phyloP scores from a whole-genome alignment of 192 early-diverging fungal species.

The Coemansia sp. region DNA sequence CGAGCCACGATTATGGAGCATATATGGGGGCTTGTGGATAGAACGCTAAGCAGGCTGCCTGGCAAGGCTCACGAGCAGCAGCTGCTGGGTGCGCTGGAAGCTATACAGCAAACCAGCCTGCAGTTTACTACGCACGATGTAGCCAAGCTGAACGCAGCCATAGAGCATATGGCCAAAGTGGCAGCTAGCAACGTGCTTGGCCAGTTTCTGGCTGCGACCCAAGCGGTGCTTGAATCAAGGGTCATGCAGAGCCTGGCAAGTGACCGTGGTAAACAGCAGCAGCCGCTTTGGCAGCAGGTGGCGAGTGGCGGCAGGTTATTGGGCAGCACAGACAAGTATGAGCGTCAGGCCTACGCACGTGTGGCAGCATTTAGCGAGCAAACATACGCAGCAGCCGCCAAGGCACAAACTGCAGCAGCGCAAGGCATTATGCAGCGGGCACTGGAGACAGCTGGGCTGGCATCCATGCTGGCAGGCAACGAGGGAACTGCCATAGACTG shows the following conservation, averaged over 20 bases:
- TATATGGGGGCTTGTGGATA: constrained; percentile 31
- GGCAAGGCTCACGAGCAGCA: too few species aligned
- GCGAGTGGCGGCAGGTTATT: too few species aligned
- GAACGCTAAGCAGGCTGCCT: too few species aligned
- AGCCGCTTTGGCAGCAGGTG: too few species aligned
- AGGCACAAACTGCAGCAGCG: too few species aligned
- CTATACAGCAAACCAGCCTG: too few species aligned
- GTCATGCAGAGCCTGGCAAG: too few species aligned
- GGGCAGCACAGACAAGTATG: background rate
- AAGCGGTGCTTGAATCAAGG: constrained; percentile 42
- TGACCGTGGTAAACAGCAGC: too few species aligned
- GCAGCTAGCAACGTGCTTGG: constrained; percentile 13
- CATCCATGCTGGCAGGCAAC: constrained; percentile 24
- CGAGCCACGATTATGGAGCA: constrained; percentile 18
- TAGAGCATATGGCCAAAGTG: too few species aligned
- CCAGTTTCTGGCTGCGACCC: constrained; percentile 34
- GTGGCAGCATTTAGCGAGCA: constrained; percentile 32
- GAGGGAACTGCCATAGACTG: constrained; percentile 16
- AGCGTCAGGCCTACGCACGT: constrained; percentile 20
- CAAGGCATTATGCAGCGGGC: constrained; percentile 18
- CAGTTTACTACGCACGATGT: too few species aligned
- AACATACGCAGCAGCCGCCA: constrained; percentile 10
- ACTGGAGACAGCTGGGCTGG: constrained; percentile 31
- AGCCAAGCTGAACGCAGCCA: too few species aligned
- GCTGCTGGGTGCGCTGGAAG: too few species aligned